Percentiles rank a stretch among this genome's conserved stretches.
phyloP scores from a whole-genome alignment of 805 yeast genomes.

The Saturnispora ahearnii region DNA sequence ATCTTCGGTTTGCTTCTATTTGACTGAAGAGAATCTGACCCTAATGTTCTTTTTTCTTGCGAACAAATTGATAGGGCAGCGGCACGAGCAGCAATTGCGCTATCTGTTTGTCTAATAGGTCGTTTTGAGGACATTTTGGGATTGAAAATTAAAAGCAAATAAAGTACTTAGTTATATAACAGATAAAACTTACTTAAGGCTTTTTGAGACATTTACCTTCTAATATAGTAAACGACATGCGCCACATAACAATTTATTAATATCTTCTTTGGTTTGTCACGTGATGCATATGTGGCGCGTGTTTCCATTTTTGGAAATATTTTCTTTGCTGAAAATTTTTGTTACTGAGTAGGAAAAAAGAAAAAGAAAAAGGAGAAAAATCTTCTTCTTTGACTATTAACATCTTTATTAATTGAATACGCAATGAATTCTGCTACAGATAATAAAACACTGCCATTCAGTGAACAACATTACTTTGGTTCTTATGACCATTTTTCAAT shows the following conservation, averaged over 20 bases:
- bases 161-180: background rate
- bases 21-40: background rate
- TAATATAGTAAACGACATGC: background rate
- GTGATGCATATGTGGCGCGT: background rate
- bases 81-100: background rate
- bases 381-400: too few relatives aligned
- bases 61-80: conserved; percentile 1
- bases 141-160: background rate
- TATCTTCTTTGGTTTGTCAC: background rate
- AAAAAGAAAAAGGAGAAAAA: background rate
- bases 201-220: background rate
- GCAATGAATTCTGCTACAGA: conserved; percentile 51
- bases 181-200: background rate
- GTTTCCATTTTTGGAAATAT: background rate
- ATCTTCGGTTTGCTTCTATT: background rate
- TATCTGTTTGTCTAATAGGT: background rate
- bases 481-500: conserved; percentile 97
- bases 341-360: background rate
- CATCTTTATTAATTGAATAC: background rate
- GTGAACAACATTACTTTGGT: conserved; percentile 88
- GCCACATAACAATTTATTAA: background rate
- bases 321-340: background rate
- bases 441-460: conserved; percentile 49
- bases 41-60: background rate
- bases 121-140: background rate